Evolutionary conservation across 257 asterid species (phyloP).

Genomic region (Anisodus tanguticus): DNA sequence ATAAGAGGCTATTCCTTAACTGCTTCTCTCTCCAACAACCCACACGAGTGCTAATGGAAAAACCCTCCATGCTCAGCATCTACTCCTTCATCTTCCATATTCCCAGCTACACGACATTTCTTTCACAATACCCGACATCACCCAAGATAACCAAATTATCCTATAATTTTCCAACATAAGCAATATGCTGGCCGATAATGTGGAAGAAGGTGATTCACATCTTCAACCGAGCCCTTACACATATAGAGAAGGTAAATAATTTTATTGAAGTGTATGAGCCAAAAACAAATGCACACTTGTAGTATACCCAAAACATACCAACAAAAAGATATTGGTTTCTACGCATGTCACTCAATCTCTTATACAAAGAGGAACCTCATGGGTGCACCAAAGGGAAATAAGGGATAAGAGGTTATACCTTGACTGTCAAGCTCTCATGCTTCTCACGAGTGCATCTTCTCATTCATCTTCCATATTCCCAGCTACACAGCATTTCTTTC

Average conservation of each 20-base stretch:
- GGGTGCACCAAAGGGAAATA: too few species aligned
- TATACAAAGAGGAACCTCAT: too few species aligned
- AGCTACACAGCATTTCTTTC: not conserved
- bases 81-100: conserved; percentile 3
- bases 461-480: too few species aligned
- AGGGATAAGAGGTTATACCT: too few species aligned
- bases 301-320: not conserved
- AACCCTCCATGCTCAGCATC: not conserved
- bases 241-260: not conserved
- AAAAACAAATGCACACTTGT: not conserved
- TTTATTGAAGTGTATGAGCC: too few species aligned
- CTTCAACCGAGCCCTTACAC: not conserved
- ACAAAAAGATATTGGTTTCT: not conserved
- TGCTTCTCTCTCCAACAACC: not conserved
- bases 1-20: too few species aligned
- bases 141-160: not conserved
- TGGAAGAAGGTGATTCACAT: not conserved
- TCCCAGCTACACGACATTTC: not conserved
- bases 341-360: too few species aligned
- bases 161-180: not conserved
- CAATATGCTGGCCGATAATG: not conserved
- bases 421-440: too few species aligned
- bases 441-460: too few species aligned
- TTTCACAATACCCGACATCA: not conserved
- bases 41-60: not conserved